Base-by-base conservation (phyloP, 1,284 basidiomycete genomes). In the Fistulina hepatica region DNA sequence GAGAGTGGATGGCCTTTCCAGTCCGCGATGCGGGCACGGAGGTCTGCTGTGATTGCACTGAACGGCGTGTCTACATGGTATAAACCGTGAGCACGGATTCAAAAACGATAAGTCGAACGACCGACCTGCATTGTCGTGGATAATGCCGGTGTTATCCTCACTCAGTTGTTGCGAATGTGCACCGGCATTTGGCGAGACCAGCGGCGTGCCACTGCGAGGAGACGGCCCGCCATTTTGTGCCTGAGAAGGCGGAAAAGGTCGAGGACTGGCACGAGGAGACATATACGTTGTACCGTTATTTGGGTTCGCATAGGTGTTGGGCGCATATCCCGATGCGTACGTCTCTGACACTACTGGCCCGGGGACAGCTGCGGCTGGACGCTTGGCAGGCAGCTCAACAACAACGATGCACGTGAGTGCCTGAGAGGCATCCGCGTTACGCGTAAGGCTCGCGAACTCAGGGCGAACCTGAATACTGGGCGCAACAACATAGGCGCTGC, bases 1-100 rank as follows among this genome's bases (percentile, higher is more conserved):
- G 85, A 76, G 17, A 88, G 65, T 2, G 88, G 84, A 50, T 93
- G 88, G 0, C 85, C 84, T 57, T 94, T 93, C 86, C 91, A 97
- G 61, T 97, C 91, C 41, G 82, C 77, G 44, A 97, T 88, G 24
- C 94, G 77, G 50, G 74, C 76, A 44, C 81, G 73, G 23, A 97
- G 71, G 56, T 97, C 93, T 37, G 86, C 79, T 2, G 89, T 81
- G 48, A 95, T 83, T 24, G 77, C 70, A 15, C 60, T 69, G 56
- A 93, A 91, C 31, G 82, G 78, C 3, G 75, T 77, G 34, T 78
- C 72, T 47, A 78, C 72, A 24, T 72, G 67, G n/a, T n/a, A n/a
- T n/a, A n/a, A n/a, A n/a, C n/a, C n/a, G n/a, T 3, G 55, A 52
- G n/a, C n/a, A n/a, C n/a, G n/a, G n/a, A n/a, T n/a, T n/a, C n/a